Evolutionary conservation across 1,139 yeast genomes (phyloP).

Genomic region (Yamadazyma mexicana): DNA sequence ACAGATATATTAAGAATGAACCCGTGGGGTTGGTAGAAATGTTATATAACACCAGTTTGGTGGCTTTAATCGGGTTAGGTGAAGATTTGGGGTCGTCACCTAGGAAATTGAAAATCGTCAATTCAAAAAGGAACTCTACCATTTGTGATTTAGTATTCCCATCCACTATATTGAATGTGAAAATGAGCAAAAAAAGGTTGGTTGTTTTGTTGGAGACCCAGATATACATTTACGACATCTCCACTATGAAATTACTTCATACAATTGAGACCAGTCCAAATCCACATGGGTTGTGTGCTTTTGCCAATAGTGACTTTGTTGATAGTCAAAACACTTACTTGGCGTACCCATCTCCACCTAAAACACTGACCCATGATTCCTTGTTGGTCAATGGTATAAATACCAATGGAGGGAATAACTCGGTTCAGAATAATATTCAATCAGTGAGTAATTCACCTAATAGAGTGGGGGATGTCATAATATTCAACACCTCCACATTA

Average conservation of each 20-base stretch:
- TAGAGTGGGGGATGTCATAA: slow-evolving; percentile 82
- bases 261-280: slow-evolving; percentile 86
- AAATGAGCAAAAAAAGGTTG: slow-evolving; percentile 71
- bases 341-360: slow-evolving; percentile 87
- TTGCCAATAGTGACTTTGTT: slow-evolving; percentile 57
- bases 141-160: slow-evolving; percentile 92
- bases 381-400: slow-evolving; percentile 43
- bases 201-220: slow-evolving; percentile 81
- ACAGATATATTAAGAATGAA: slow-evolving; percentile 48
- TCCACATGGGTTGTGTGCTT: slow-evolving; percentile 57
- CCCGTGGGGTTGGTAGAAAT: slow-evolving; percentile 80
- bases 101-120: slow-evolving; percentile 74
- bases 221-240: slow-evolving; percentile 84
- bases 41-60: slow-evolving; percentile 85
- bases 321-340: slow-evolving; percentile 56
- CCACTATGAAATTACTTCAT: slow-evolving; percentile 83
- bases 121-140: slow-evolving; percentile 70
- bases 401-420: slow-evolving; percentile 47
- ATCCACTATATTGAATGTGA: slow-evolving; percentile 73
- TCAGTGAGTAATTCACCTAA: slow-evolving; percentile 49
- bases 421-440: slow-evolving; percentile 41
- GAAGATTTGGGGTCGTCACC: slow-evolving; percentile 82
- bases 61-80: slow-evolving; percentile 86
- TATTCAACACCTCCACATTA: slow-evolving; percentile 72
- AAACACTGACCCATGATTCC: slow-evolving; percentile 46